These are phyloP conservation scores for Phytophthora tubulina DNA, from an alignment of 352 stramenopile genomes.

Conservation along the genomic window DNA sequence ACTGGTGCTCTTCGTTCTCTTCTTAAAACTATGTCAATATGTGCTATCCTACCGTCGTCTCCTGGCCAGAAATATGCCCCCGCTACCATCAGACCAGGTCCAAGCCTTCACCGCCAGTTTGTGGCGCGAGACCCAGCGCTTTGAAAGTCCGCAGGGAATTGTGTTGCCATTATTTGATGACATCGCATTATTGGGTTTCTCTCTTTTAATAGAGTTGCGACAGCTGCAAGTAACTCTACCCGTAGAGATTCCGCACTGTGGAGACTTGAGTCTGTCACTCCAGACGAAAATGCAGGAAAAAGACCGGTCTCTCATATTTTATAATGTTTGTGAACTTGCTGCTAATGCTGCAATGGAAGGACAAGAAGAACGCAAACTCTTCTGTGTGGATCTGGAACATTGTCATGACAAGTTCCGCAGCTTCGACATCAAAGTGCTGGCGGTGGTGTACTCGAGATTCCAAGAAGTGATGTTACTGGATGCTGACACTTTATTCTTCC, in stretches of 20 bases:
- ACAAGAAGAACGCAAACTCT: conserved; percentile 34
- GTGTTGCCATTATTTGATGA: conserved; percentile 67
- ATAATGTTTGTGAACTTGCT: conserved; percentile 62
- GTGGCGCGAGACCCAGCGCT: conserved; percentile 37
- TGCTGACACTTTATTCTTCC: conserved; percentile 62
- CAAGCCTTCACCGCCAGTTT: conserved; percentile 38
- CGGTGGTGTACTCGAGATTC: conserved; percentile 55
- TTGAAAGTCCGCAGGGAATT: conserved; percentile 42
- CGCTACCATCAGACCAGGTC: conserved; percentile 8
- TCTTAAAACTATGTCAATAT: conserved; percentile 9
- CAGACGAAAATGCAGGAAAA: conserved; percentile 38
- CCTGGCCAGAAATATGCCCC: conserved; percentile 8
- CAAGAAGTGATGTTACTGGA: conserved; percentile 63
- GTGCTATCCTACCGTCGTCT: conserved; percentile 7
- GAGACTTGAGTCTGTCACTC: conserved; percentile 49
- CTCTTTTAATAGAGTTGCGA: conserved; percentile 66
- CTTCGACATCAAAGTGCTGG: conserved; percentile 67
- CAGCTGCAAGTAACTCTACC: conserved; percentile 51
- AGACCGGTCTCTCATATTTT: conserved; percentile 45
- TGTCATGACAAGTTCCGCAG: conserved; percentile 57
- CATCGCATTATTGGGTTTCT: conserved; percentile 61
- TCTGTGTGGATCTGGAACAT: conserved; percentile 51
- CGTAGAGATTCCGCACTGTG: conserved; percentile 71
- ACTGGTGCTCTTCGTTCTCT: neutral
- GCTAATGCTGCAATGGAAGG: conserved; percentile 11